Conservation (phyloP, 2,329 filamentous ascomycete species). For the Alternaria infectoria region DNA sequence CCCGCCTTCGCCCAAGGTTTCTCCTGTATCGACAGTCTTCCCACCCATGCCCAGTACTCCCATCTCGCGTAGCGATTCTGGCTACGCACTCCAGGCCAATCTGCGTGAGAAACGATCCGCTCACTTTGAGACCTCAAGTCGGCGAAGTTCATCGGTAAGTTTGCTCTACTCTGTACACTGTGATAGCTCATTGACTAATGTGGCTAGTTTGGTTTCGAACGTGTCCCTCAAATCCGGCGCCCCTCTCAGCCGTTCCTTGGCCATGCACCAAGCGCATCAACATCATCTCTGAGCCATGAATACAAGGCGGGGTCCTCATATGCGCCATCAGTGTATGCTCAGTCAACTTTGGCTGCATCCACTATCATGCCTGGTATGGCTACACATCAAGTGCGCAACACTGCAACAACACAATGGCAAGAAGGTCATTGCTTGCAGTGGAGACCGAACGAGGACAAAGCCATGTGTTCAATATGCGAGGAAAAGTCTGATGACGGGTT, state of each 20-base stretch:
- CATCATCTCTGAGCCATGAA: slow-evolving; percentile 64
- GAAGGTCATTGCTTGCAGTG: slow-evolving; percentile 83
- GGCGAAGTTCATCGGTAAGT: slow-evolving; percentile 80
- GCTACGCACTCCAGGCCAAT: slow-evolving; percentile 83
- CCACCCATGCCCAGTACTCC: slow-evolving; percentile 77
- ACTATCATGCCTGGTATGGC: slow-evolving; percentile 87
- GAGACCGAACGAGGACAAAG: slow-evolving; percentile 63
- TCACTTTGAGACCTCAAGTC: slow-evolving; percentile 81
- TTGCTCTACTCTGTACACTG: slow-evolving; percentile 14
- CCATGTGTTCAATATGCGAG: slow-evolving; percentile 75
- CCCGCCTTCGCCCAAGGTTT: slow-evolving; percentile 67
- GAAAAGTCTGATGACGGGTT: slow-evolving; percentile 76
- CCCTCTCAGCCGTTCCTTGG: slow-evolving; percentile 71
- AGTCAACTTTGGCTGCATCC: slow-evolving; percentile 83
- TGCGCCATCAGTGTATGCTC: slow-evolving; percentile 82
- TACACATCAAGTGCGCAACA: slow-evolving; percentile 78
- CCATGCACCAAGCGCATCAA: slow-evolving; percentile 69
- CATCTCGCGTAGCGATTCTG: slow-evolving; percentile 89
- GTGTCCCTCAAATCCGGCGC: slow-evolving; percentile 68
- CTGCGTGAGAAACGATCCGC: slow-evolving; percentile 93
- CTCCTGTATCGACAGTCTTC: slow-evolving; percentile 79
- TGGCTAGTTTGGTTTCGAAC: slow-evolving; percentile 73
- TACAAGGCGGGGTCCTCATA: slow-evolving; percentile 63
- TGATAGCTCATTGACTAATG: slow-evolving; percentile 31
- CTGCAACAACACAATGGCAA: slow-evolving; percentile 80